A percentile compares a stretch with the other conserved stretches of the same genome.
Conservation (phyloP, 495 filamentous ascomycete genomes). For the Penicillium fimorum region DNA sequence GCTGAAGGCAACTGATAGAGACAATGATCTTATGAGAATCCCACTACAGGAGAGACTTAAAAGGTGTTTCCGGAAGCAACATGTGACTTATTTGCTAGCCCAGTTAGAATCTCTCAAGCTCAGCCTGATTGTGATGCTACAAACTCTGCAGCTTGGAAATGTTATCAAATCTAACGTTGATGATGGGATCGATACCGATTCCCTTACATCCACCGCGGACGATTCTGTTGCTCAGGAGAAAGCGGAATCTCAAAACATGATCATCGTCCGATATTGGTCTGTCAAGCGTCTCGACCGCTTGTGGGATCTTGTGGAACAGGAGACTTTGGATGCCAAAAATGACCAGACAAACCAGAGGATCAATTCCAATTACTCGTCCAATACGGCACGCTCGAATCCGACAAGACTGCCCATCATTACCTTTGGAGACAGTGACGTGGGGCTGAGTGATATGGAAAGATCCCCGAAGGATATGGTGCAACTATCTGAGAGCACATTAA, state of each 20-base stretch:
- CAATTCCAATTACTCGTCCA: constrained; percentile 17
- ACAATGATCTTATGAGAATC: constrained; percentile 29
- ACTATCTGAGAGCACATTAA: constrained; percentile 37
- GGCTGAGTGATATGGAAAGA: constrained; percentile 34
- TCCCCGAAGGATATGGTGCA: constrained; percentile 42
- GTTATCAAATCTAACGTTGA: constrained; percentile 16
- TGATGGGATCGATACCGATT: neutral
- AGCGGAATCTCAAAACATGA: constrained; percentile 48
- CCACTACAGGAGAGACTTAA: constrained; percentile 40
- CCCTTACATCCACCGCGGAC: constrained; percentile 12
- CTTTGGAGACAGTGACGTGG: constrained; percentile 33
- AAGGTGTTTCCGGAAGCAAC: constrained; percentile 46
- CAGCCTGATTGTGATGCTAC: constrained; percentile 43
- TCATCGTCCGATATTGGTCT: constrained; percentile 48
- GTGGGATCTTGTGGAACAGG: constrained; percentile 40
- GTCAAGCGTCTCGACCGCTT: constrained; percentile 40
- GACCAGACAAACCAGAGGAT: constrained; percentile 32
- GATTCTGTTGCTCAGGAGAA: constrained; percentile 43
- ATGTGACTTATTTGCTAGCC: constrained; percentile 45
- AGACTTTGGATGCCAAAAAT: constrained; percentile 31
- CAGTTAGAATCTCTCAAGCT: constrained; percentile 47
- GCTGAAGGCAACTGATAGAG: constrained; percentile 34
- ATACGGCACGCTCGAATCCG: constrained; percentile 19
- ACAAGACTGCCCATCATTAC: constrained; percentile 31
- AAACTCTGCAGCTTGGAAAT: constrained; percentile 39